Evolutionary conservation across 1,284 basidiomycete species (phyloP).

Genomic region (Fomitopsis palustris): DNA sequence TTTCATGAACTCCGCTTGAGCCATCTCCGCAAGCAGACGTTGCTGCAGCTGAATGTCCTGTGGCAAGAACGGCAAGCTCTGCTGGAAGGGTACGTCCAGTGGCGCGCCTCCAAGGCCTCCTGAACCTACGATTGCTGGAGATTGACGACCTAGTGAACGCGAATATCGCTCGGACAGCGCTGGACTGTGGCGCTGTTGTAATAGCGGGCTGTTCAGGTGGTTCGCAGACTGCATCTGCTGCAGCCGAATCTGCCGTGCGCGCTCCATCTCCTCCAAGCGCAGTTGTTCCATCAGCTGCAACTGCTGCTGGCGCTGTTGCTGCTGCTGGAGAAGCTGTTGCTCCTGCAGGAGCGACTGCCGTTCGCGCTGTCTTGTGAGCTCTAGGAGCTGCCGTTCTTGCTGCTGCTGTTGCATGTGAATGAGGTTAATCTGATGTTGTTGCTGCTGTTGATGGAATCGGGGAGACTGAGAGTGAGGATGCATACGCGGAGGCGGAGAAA

Average conservation of each 20-base stretch:
- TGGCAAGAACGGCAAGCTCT: slow-evolving; percentile 46
- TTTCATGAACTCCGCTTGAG: slow-evolving; percentile 62
- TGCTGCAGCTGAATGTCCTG: slow-evolving; percentile 72
- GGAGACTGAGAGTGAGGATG: slow-evolving; percentile 69
- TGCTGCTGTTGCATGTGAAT: slow-evolving; percentile 41
- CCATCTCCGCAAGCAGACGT: slow-evolving; percentile 65
- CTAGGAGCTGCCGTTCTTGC: slow-evolving; percentile 58
- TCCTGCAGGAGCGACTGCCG: slow-evolving; percentile 35
- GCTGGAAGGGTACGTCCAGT: slow-evolving; percentile 37
- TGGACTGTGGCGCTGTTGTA: slow-evolving; percentile 35
- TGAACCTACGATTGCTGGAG: slow-evolving; percentile 36
- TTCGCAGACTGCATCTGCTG: slow-evolving; percentile 31
- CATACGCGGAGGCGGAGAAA: slow-evolving; percentile 64
- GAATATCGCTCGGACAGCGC: slow-evolving; percentile 27
- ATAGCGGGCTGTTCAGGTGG: slow-evolving; percentile 43
- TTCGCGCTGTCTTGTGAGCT: slow-evolving; percentile 57
- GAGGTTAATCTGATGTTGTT: slow-evolving; percentile 55
- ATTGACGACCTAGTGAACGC: slow-evolving; percentile 42
- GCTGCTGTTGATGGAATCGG: slow-evolving; percentile 53
- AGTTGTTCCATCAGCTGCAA: slow-evolving; percentile 36
- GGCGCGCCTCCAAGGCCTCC: slow-evolving; percentile 29
- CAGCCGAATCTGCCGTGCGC: slow-evolving; percentile 50
- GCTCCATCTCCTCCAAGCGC: slow-evolving; percentile 56
- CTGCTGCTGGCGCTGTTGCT: slow-evolving; percentile 39
- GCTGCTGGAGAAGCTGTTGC: slow-evolving; percentile 31